phyloP scores from a whole-genome alignment of 345 rosid species.

The Salix viminalis region DNA sequence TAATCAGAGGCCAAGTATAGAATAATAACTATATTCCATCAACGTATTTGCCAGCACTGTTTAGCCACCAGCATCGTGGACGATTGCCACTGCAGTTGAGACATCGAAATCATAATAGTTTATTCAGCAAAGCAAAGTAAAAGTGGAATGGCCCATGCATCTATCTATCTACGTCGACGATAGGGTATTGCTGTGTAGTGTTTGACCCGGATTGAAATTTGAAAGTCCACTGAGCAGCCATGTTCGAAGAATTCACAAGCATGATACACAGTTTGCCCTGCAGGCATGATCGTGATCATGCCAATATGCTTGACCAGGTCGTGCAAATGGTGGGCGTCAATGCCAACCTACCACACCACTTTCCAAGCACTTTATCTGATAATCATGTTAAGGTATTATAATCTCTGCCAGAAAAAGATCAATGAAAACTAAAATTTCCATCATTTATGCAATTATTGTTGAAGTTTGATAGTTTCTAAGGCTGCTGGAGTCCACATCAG shows the following conservation, averaged over 20 bases:
- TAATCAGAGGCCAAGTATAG: too few species aligned
- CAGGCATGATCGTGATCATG: not conserved
- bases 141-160: not conserved
- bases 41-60: too few species aligned
- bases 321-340: not conserved
- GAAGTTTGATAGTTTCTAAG: too few species aligned
- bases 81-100: not conserved
- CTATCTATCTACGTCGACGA: not conserved
- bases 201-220: not conserved
- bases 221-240: not conserved
- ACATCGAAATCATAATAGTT: not conserved
- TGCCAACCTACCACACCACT: not conserved
- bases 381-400: too few species aligned
- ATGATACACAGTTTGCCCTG: not conserved
- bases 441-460: not conserved
- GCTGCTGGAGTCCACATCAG: too few species aligned
- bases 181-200: not conserved
- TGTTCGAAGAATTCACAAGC: not conserved
- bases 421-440: not conserved
- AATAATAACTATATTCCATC: too few species aligned
- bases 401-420: not conserved
- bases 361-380: not conserved
- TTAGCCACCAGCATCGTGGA: too few species aligned
- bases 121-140: too few species aligned
- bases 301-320: not conserved